Evolutionary conservation across 345 rosid genomes (phyloP), one percentile per base, ranked within the genome.

Genomic region (Populus pruinosa): DNA sequence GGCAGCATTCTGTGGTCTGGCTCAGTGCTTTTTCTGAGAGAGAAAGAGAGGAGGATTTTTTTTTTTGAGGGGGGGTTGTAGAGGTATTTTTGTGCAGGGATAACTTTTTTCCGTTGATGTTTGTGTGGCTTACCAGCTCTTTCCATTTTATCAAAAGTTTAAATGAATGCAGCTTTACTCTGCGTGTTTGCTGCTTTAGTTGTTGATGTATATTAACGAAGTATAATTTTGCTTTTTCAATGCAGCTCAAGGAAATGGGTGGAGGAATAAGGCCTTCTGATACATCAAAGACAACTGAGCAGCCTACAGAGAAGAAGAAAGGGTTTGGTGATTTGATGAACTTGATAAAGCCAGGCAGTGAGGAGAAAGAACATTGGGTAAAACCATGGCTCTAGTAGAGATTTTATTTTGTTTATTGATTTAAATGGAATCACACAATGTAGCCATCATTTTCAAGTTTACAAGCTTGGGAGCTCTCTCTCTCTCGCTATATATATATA

Each of bases 331-430:
- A 96, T 77, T 96, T 97, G 99, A 86, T 96, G 91, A 92, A 90
- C 88, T 25, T 85, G 50, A 92, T 94, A 44, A 96, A 94, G 90
- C 99, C 96, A 76, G 92, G 84, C 65, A 91, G 87, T 62, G 99
- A 96, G 81, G 99, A 94, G 89, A 96, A 96, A 84, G 99, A 96
- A 83, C 97, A 96, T 80, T 92, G 95, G 97, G 95, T 91, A 81
- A 67, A 77, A 44, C 69, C 72, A 50, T 39, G 75, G 25, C 50
- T 59, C 8, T 10, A 31, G 31, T 56, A 49, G 16, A 17, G 49
- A 41, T 38, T 55, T 55, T 18, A 23, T 69, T 55, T 39, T 13
- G 13, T 20, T 67, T 14, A 50, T 35, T 53, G 36, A 25, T 8
- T 49, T 50, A 21, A 36, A 49, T 59, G 50, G 21, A 50, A 16